Evolutionary conservation across 805 yeast genomes (phyloP).

Genomic region (Priceomyces medius): DNA sequence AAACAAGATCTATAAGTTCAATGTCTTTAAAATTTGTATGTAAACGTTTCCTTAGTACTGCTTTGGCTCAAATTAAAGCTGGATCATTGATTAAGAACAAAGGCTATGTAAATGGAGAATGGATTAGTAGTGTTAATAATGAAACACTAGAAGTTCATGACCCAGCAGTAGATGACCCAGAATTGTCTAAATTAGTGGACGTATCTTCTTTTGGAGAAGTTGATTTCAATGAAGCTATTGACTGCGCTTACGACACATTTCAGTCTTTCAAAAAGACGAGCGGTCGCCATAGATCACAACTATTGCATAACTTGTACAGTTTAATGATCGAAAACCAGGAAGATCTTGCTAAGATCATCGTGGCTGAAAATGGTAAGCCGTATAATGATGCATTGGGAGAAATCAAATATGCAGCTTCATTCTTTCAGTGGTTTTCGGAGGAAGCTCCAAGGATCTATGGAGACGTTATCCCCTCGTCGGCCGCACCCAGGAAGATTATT

Average conservation of each 20-base stretch:
- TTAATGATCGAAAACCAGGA: conserved; percentile 57
- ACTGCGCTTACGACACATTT: conserved; percentile 55
- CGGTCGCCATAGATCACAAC: conserved; percentile 53
- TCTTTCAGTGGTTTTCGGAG: conserved; percentile 88
- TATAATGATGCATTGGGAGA: conserved; percentile 72
- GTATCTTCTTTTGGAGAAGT: conserved; percentile 54
- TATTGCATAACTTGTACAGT: conserved; percentile 52
- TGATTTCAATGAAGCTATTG: conserved; percentile 55
- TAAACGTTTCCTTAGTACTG: neutral
- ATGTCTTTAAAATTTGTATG: neutral
- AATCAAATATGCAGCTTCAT: conserved; percentile 64
- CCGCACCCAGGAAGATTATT: conserved; percentile 48
- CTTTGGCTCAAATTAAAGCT: conserved; percentile 35
- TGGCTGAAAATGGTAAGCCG: conserved; percentile 76
- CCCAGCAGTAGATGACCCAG: conserved; percentile 59
- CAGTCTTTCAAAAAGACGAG: conserved; percentile 49
- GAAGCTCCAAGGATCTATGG: conserved; percentile 74
- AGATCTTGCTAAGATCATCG: conserved; percentile 63
- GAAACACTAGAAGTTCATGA: conserved; percentile 64
- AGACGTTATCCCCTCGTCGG: conserved; percentile 59
- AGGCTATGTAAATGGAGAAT: conserved; percentile 70
- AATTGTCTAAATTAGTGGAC: conserved; percentile 44
- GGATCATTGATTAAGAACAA: conserved; percentile 55
- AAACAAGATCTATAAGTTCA: too few relatives aligned
- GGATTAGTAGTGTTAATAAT: conserved; percentile 50